phyloP scores from a whole-genome alignment of 2,329 filamentous ascomycete species.

The Nemania serpens region DNA sequence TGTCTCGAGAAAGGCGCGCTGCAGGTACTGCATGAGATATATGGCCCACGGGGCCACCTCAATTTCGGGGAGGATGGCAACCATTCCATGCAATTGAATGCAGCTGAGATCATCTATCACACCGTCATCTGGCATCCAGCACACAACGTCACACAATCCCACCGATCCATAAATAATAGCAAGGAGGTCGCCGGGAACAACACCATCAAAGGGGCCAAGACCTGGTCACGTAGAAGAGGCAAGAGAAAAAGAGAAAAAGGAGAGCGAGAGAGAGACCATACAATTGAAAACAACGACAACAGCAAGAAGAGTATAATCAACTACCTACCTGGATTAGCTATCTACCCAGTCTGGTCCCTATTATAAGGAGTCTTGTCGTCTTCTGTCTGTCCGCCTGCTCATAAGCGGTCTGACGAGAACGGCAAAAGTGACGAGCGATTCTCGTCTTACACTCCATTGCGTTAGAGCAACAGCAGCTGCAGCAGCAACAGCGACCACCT shows the following conservation, averaged over 20 bases:
- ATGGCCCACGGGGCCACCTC: conserved; percentile 13
- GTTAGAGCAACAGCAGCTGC: conserved; percentile 16
- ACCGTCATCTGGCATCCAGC: background rate
- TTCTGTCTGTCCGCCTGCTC: background rate
- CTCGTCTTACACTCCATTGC: conserved; percentile 1
- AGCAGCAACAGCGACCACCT: background rate
- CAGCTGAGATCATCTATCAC: background rate
- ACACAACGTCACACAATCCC: too few relatives aligned
- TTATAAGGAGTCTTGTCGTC: background rate
- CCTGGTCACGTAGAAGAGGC: too few relatives aligned
- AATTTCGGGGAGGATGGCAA: background rate
- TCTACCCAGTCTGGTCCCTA: too few relatives aligned
- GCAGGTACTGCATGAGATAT: conserved; percentile 11
- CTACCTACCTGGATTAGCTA: too few relatives aligned
- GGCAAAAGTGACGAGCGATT: conserved; percentile 10
- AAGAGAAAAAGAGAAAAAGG: too few relatives aligned
- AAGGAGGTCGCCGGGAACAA: background rate
- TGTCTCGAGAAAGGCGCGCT: conserved; percentile 23
- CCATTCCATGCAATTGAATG: background rate
- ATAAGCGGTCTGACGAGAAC: conserved; percentile 9
- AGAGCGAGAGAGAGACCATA: too few relatives aligned
- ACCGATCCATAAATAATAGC: background rate
- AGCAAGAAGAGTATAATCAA: too few relatives aligned
- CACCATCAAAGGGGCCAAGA: too few relatives aligned
- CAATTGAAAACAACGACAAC: too few relatives aligned